phyloP scores from a whole-genome alignment of 306 rosid species.

The Dryas alaskensis region DNA sequence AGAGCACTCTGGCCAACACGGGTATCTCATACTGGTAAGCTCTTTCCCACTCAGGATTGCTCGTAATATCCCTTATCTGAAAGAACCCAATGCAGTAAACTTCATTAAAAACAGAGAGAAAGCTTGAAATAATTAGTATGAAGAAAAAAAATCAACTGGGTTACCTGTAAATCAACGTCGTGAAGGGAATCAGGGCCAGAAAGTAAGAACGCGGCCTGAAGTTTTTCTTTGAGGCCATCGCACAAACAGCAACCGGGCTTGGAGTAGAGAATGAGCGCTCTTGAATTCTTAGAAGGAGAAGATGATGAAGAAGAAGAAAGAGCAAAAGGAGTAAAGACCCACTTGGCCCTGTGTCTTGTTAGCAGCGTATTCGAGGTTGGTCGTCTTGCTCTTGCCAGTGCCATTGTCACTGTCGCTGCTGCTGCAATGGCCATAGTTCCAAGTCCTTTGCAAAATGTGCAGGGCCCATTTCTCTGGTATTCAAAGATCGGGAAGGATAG shows the following conservation, averaged over 20 bases:
- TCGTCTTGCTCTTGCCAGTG: constrained; percentile 41
- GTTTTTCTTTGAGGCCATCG: constrained; percentile 96
- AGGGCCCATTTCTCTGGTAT: constrained; percentile 1
- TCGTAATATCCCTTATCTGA: constrained; percentile 82
- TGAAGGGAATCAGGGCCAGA: constrained; percentile 66
- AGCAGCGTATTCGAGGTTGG: constrained; percentile 37
- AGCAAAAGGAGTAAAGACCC: constrained; percentile 42
- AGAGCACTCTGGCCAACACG: constrained; percentile 67
- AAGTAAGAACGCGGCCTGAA: constrained; percentile 66
- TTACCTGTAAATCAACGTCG: constrained; percentile 63
- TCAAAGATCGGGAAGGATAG: too few species aligned
- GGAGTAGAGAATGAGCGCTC: constrained; percentile 79
- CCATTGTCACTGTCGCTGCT: constrained; percentile 34
- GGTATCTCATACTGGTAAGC: constrained; percentile 93
- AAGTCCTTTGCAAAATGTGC: neutral
- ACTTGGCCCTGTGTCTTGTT: constrained; percentile 24
- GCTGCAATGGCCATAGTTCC: constrained; percentile 7
- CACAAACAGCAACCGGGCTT: constrained; percentile 97
- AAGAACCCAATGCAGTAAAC: constrained; percentile 15
- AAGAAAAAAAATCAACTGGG: neutral
- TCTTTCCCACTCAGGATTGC: constrained; percentile 74
- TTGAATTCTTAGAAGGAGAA: constrained; percentile 33
- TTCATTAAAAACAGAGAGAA: constrained; percentile 3
- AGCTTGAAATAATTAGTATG: neutral
- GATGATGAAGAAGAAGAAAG: constrained; percentile 38